A percentile compares a stretch with the other conserved stretches of the same genome.
phyloP scores from a whole-genome alignment of 2,329 filamentous ascomycete genomes.

The Dichotomopilus funicola region DNA sequence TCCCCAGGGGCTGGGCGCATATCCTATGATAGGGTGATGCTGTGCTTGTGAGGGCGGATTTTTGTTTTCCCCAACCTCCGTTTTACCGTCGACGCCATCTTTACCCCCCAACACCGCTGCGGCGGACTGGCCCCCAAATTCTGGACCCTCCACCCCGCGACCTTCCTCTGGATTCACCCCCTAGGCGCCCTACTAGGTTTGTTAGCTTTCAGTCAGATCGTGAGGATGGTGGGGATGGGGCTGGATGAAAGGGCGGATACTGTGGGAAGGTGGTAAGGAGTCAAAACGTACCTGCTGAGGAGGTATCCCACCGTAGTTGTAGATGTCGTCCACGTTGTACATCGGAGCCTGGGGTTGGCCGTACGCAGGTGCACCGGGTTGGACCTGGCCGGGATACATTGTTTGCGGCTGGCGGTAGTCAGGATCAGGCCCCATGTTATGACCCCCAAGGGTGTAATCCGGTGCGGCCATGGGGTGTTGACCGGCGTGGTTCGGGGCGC shows the following conservation, averaged over 20 bases:
- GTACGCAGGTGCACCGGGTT: conserved; percentile 65
- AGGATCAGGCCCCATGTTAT: conserved; percentile 59
- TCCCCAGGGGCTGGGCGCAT: no score
- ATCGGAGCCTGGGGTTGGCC: conserved; percentile 73
- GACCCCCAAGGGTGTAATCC: conserved; percentile 57
- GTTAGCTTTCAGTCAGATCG: conserved; percentile 1
- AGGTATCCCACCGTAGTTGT: conserved; percentile 72
- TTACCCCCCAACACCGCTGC: not conserved
- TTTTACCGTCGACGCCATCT: no score
- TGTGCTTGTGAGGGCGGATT: no score
- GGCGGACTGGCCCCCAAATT: not conserved
- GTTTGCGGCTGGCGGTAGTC: conserved; percentile 73
- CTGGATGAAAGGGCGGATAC: not conserved
- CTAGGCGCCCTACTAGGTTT: conserved; percentile 16
- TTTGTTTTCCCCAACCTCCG: no score
- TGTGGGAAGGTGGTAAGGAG: not conserved
- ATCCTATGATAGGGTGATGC: no score
- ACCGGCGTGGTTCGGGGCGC: conserved; percentile 49
- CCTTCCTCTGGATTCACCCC: not conserved
- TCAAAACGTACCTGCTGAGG: conserved; percentile 64
- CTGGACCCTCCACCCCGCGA: not conserved
- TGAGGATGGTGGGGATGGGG: not conserved
- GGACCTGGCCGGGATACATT: conserved; percentile 78
- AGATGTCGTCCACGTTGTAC: conserved; percentile 82
- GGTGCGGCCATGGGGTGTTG: conserved; percentile 52